Percentiles rank a stretch among this genome's conserved stretches.
These are phyloP conservation scores for Purshia tridentata DNA, from an alignment of 306 rosid species.

Conservation along the genomic window DNA sequence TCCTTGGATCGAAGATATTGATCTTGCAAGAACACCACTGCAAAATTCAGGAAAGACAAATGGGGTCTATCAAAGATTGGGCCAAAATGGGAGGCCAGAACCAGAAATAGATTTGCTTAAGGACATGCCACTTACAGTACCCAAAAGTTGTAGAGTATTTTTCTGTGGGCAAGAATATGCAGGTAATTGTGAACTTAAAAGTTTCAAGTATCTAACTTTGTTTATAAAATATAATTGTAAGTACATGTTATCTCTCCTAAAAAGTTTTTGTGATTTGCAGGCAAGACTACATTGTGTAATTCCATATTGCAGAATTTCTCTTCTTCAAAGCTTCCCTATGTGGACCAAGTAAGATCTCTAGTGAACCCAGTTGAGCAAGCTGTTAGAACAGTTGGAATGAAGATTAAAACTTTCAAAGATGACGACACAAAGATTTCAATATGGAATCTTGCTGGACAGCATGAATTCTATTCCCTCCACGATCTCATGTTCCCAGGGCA, in stretches of 20 bases:
- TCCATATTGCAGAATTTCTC: conserved; percentile 76
- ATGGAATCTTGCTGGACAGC: conserved; percentile 97
- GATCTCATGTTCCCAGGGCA: conserved; percentile 97
- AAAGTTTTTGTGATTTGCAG: conserved; percentile 38
- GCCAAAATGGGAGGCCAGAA: conserved; percentile 82
- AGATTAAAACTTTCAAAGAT: conserved; percentile 75
- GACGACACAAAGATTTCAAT: conserved; percentile 75
- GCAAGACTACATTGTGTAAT: conserved; percentile 79
- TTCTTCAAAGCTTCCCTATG: conserved; percentile 58
- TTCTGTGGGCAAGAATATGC: conserved; percentile 93
- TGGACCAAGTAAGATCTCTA: conserved; percentile 81
- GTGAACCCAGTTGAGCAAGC: conserved; percentile 89
- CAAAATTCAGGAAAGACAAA: conserved; percentile 69
- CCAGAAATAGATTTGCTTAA: conserved; percentile 77
- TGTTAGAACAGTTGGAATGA: conserved; percentile 71
- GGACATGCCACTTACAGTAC: conserved; percentile 85
- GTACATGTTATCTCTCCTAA: neutral
- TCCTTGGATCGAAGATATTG: conserved; percentile 95
- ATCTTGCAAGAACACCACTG: conserved; percentile 78
- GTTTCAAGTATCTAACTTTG: neutral
- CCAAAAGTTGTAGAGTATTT: conserved; percentile 86
- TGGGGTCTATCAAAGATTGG: conserved; percentile 65
- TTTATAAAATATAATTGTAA: conserved; percentile 10
- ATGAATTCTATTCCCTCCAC: conserved; percentile 82
- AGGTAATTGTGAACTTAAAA: conserved; percentile 37